Base-by-base conservation (phyloP, 306 rosid genomes). In the Urtica urens region DNA sequence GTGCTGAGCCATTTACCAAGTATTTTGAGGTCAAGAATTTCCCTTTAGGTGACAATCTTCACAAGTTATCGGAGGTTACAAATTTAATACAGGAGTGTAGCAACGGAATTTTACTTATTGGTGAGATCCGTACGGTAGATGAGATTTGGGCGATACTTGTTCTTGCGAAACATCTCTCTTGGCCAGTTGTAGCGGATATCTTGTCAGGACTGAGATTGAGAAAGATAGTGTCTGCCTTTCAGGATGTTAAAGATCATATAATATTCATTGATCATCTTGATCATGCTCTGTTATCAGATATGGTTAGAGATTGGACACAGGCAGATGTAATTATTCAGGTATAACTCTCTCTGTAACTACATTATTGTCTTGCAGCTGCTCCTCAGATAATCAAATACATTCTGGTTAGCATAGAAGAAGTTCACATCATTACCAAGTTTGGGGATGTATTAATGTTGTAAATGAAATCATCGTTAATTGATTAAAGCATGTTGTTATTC, bases 101-200 rank as follows among this genome's bases (percentile, higher is more conserved):
- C 2, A 74, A 62, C 24, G 83, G 97, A 51, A 73, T 88, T 72
- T 70, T 88, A 44, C 53, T 88, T 59, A 57, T 78, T 45, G 97
- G 95, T 56, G 83, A 75, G 45, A 54, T 88, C 58, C 95, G 75
- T 52, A 53, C 90, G 20, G 95, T 81, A 59, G 97, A 88, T 74
- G 95, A 88, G 72, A 88, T 88, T 65, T 88, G 97, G 97, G 90
- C 95, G 52, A 77, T 69, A 68, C 65, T 81, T 61, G 90, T 78
- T 64, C 67, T 88, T 75, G 95, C 83, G 57, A 84, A 79, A 76
- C 95, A 72, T 68, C 82, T 88, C 53, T 60, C 45, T 20, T 88
- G 97, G 97, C 97, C 97, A 58, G 79, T 85, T 50, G 72, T 81
- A 29, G 80, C 97, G 34, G 97, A 88, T 70, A 78, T 84, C 63